Evolutionary conservation across 805 yeast species (phyloP).

Genomic region (Nakazawaea ishiwadae): DNA sequence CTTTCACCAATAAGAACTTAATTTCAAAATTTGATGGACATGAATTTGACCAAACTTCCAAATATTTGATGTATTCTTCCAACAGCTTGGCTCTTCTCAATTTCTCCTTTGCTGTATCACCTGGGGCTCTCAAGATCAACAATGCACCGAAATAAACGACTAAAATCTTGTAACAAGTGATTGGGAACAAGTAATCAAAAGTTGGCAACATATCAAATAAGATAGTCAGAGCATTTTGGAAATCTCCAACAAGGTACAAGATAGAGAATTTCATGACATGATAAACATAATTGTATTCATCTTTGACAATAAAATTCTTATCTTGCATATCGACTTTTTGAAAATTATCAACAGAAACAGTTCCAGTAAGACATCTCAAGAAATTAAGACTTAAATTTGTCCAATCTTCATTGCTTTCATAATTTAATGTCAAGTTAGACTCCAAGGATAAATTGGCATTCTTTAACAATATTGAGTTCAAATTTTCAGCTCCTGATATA

Average conservation of each 20-base stretch:
- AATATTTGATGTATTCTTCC: slow-evolving; percentile 19
- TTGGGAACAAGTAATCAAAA: not conserved
- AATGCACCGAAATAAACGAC: slow-evolving; percentile 14
- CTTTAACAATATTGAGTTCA: slow-evolving; percentile 4
- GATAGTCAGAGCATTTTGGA: not conserved
- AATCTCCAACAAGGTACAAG: not conserved
- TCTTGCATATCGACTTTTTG: not conserved
- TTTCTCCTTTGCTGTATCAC: slow-evolving; percentile 17
- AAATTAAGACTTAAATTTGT: not conserved
- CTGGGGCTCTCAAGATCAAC: slow-evolving; percentile 14
- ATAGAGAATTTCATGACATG: slow-evolving; percentile 1
- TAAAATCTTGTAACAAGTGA: slow-evolving; percentile 10
- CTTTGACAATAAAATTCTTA: not conserved
- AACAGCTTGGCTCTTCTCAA: slow-evolving; percentile 16
- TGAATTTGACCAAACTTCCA: slow-evolving; percentile 29
- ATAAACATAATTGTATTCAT: slow-evolving; percentile 2
- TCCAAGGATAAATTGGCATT: not conserved
- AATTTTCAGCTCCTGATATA: slow-evolving; percentile 5
- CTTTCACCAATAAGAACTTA: slow-evolving; percentile 31
- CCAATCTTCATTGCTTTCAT: not conserved
- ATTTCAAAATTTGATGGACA: slow-evolving; percentile 34
- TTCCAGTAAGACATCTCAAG: slow-evolving; percentile 8
- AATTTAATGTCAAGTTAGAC: not conserved
- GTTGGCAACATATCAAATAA: not conserved
- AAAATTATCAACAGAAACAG: not conserved